phyloP scores from a whole-genome alignment of 495 filamentous ascomycete species.

The Cladorrhinum samala region DNA sequence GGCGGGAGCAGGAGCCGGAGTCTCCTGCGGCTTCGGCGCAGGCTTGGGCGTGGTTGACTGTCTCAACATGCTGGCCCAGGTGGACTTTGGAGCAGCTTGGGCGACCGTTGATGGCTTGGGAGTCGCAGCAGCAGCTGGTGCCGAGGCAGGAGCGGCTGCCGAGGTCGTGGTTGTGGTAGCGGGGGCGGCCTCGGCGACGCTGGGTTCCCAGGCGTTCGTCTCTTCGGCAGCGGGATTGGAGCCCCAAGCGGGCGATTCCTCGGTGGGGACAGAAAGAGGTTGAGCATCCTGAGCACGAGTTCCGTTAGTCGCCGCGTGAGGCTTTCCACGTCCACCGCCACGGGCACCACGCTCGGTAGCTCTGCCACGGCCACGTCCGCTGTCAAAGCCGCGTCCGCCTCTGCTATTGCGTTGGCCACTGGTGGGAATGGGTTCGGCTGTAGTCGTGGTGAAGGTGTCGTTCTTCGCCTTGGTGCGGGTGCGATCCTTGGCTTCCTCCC shows the following conservation, averaged over 20 bases:
- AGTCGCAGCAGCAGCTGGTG: conserved; percentile 17
- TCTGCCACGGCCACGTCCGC: conserved; percentile 62
- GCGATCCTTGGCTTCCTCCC: conserved; percentile 92
- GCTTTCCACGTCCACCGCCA: conserved; percentile 50
- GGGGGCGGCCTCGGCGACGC: conserved; percentile 14
- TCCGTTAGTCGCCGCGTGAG: conserved; percentile 48
- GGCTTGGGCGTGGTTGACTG: conserved; percentile 40
- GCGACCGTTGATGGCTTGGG: conserved; percentile 30
- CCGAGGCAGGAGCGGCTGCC: conserved; percentile 12
- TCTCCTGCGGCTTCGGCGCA: conserved; percentile 41
- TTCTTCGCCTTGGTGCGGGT: conserved; percentile 87
- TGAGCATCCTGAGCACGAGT: conserved; percentile 41
- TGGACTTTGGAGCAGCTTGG: conserved; percentile 41
- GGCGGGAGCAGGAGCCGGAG: conserved; percentile 31
- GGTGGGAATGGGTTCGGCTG: conserved; percentile 41
- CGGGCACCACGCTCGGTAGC: conserved; percentile 67
- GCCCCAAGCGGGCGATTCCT: conserved; percentile 39
- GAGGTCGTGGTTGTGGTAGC: conserved; percentile 18
- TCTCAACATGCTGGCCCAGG: conserved; percentile 54
- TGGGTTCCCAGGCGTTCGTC: neutral
- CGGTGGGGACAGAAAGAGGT: conserved; percentile 44
- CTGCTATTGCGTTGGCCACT: conserved; percentile 41
- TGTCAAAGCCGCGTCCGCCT: conserved; percentile 62
- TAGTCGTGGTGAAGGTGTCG: conserved; percentile 45
- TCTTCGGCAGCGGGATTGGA: conserved; percentile 31